Evolutionary conservation across 352 stramenopile genomes (phyloP).

Genomic region (Globisporangium spiculum): DNA sequence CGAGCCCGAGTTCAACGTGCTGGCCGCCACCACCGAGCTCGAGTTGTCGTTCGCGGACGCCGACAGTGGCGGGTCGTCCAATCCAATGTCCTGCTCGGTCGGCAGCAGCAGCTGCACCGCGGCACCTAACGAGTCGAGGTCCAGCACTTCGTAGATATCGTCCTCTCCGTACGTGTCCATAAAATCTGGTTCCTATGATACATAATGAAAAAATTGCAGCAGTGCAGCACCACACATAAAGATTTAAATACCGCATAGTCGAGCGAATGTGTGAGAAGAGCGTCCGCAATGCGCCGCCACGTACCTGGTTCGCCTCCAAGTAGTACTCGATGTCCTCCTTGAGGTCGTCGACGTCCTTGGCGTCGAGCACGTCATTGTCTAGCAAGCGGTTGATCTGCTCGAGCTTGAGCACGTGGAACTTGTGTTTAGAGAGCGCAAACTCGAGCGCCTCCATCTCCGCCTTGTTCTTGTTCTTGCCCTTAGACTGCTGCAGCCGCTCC

Average conservation of each 20-base stretch:
- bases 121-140: constrained; percentile 89
- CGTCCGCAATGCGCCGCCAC: neutral
- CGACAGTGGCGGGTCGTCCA: constrained; percentile 39
- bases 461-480: constrained; percentile 96
- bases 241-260: neutral
- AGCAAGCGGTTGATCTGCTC: constrained; percentile 98
- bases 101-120: constrained; percentile 69
- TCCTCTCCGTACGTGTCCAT: constrained; percentile 89
- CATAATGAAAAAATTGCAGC: neutral
- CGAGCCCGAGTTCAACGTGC: constrained; percentile 7
- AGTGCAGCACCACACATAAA: neutral
- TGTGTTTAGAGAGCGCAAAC: constrained; percentile 89
- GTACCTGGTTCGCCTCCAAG: constrained; percentile 88
- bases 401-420: constrained; percentile 97
- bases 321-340: constrained; percentile 99
- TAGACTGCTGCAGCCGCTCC: constrained; percentile 77
- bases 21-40: neutral
- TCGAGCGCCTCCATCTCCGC: constrained; percentile 90
- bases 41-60: constrained; percentile 20
- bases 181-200: constrained; percentile 86
- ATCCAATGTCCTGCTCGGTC: constrained; percentile 66
- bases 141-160: constrained; percentile 95
- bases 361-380: constrained; percentile 94
- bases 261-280: neutral
- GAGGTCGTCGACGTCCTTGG: constrained; percentile 92